These are phyloP conservation scores for Vicia sativa DNA, from an alignment of 306 rosid genomes.

Conservation along the genomic window DNA sequence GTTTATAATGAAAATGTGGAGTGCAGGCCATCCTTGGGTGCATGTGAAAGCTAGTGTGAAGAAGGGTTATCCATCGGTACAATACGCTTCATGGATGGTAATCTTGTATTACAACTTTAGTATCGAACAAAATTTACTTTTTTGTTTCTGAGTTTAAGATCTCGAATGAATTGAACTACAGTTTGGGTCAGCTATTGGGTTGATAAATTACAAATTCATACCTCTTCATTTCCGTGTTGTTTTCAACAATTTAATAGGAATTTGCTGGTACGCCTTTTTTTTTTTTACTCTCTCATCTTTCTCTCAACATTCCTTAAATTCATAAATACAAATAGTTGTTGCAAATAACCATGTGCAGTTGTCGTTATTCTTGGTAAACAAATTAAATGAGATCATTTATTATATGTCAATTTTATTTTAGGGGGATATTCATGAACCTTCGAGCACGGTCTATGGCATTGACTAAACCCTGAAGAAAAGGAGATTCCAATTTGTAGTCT, in stretches of 20 bases:
- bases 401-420: constrained; percentile 34
- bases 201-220: constrained; percentile 85
- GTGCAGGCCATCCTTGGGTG: constrained; percentile 81
- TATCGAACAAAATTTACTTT: neutral
- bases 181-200: constrained; percentile 89
- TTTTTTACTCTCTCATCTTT: neutral
- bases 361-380: constrained; percentile 19
- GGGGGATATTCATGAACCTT: constrained; percentile 90
- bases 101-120: constrained; percentile 32
- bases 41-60: constrained; percentile 82
- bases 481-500: constrained; percentile 7
- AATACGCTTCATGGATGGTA: constrained; percentile 90
- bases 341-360: neutral
- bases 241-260: constrained; percentile 74
- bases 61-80: constrained; percentile 85
- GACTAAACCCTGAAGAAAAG: constrained; percentile 57
- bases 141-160: constrained; percentile 24
- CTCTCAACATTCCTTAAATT: too few species aligned
- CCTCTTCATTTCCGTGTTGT: constrained; percentile 90
- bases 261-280: constrained; percentile 65
- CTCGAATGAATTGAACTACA: constrained; percentile 50
- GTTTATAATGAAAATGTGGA: constrained; percentile 36
- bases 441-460: constrained; percentile 69
- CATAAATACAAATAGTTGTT: neutral
- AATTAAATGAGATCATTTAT: constrained; percentile 23